Percentiles rank a stretch among this genome's conserved stretches.
Evolutionary conservation across 1,284 basidiomycete genomes (phyloP).

Genomic region (Moesziomyces sp.): DNA sequence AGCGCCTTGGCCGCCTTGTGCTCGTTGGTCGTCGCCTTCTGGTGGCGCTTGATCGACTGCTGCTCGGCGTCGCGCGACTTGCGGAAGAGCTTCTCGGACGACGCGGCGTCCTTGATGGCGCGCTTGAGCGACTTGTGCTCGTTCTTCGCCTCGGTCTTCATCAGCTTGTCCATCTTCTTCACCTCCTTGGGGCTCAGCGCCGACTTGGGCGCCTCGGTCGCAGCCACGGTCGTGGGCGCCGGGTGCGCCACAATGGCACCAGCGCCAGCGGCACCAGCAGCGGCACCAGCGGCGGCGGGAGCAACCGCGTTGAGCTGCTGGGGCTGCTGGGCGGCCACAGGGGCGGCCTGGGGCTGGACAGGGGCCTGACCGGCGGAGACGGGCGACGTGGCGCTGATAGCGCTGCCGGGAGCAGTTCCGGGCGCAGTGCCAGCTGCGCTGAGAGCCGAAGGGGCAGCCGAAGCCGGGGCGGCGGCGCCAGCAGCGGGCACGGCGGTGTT

Average conservation of each 20-base stretch:
- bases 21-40: slow-evolving; percentile 55
- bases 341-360: not conserved
- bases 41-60: slow-evolving; percentile 57
- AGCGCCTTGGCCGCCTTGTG: slow-evolving; percentile 60
- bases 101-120: slow-evolving; percentile 56
- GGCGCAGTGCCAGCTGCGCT: slow-evolving; percentile 8
- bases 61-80: slow-evolving; percentile 57
- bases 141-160: slow-evolving; percentile 60
- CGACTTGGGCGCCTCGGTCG: slow-evolving; percentile 22
- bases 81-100: slow-evolving; percentile 56
- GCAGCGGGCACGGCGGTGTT: slow-evolving; percentile 35
- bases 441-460: slow-evolving; percentile 15
- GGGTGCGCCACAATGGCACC: slow-evolving; percentile 16
- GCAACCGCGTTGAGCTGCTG: slow-evolving; percentile 21
- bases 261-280: slow-evolving; percentile 12
- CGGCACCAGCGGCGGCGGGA: slow-evolving; percentile 14
- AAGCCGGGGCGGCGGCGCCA: slow-evolving; percentile 17
- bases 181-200: slow-evolving; percentile 51
- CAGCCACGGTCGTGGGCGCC: slow-evolving; percentile 26
- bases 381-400: slow-evolving; percentile 6
- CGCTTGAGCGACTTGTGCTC: slow-evolving; percentile 57
- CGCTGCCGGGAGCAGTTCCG: slow-evolving; percentile 17
- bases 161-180: slow-evolving; percentile 63
- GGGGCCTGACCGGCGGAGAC: not conserved
- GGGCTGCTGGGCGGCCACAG: slow-evolving; percentile 9